Evolutionary conservation across 2,329 filamentous ascomycete species (phyloP).

Genomic region (Colletotrichum horii): DNA sequence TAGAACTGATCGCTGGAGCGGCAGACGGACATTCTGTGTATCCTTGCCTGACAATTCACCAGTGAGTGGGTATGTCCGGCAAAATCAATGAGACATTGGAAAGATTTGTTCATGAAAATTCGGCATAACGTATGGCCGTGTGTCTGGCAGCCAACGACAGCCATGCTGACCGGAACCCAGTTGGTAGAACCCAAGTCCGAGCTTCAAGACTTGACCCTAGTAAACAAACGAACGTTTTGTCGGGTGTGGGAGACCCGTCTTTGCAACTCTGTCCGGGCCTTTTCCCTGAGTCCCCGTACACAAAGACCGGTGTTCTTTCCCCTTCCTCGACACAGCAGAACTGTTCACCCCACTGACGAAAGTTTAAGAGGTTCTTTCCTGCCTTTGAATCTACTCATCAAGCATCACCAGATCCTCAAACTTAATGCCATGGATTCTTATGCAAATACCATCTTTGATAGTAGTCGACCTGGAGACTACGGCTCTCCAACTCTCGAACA

Average conservation of each 20-base stretch:
- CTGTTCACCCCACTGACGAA: not conserved
- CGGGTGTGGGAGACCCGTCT: not conserved
- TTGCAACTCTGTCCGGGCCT: not conserved
- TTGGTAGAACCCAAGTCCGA: not conserved
- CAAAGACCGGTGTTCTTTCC: not conserved
- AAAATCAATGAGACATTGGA: not conserved
- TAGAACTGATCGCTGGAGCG: not conserved
- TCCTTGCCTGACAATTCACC: not conserved
- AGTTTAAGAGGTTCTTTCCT: not conserved
- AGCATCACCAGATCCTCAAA: not conserved
- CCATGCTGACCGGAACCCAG: not conserved
- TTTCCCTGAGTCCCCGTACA: not conserved
- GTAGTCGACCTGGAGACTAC: not conserved
- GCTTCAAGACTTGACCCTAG: not conserved
- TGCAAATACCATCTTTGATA: not conserved
- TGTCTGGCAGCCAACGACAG: not conserved
- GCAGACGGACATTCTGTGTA: not conserved
- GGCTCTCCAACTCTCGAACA: not conserved
- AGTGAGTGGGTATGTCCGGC: not conserved
- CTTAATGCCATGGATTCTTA: not conserved
- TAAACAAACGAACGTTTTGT: not conserved
- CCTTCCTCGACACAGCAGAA: not conserved
- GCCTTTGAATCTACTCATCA: not conserved
- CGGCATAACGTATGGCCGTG: not conserved
- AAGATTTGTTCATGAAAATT: not conserved